These are phyloP conservation scores for Cladophialophora chaetospira DNA, from an alignment of 2,329 filamentous ascomycete species.

Conservation along the genomic window DNA sequence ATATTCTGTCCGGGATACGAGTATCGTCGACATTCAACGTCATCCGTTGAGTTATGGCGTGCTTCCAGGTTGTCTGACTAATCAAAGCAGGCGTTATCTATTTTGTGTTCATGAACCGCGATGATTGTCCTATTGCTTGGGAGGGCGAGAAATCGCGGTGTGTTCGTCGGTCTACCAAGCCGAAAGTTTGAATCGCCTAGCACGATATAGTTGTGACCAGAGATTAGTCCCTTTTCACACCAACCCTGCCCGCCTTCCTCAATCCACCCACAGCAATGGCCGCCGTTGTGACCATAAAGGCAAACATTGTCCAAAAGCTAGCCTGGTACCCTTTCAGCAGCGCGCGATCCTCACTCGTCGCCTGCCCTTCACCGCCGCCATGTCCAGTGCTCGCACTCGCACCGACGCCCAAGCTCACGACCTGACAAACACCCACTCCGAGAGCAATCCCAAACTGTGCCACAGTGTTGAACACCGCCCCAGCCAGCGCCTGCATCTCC, in stretches of 20 bases:
- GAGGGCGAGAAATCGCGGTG: too few species aligned
- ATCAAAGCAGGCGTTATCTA: too few species aligned
- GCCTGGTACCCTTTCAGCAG: slow-evolving; percentile 57
- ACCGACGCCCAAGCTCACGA: slow-evolving; percentile 44
- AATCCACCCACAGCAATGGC: slow-evolving; percentile 48
- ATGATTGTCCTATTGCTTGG: too few species aligned
- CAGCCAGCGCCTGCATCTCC: slow-evolving; percentile 61
- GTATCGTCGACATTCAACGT: too few species aligned
- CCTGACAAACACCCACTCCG: slow-evolving; percentile 54
- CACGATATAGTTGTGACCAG: too few species aligned
- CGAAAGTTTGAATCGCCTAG: too few species aligned
- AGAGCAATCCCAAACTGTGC: slow-evolving; percentile 59
- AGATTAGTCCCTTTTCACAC: slow-evolving; percentile 42
- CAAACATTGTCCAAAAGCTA: slow-evolving; percentile 58
- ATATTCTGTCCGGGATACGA: too few species aligned
- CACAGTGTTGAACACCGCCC: slow-evolving; percentile 63
- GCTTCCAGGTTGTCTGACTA: too few species aligned
- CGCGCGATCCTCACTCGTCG: slow-evolving; percentile 40
- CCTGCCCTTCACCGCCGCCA: not conserved
- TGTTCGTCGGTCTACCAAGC: too few species aligned
- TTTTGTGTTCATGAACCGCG: too few species aligned
- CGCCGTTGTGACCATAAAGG: slow-evolving; percentile 44
- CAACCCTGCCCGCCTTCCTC: slow-evolving; percentile 52
- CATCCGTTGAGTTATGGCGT: too few species aligned
- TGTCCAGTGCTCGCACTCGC: too few species aligned